Base-by-base conservation (phyloP, 2,329 filamentous ascomycete species). In the Acephala macrosclerotiorum region DNA sequence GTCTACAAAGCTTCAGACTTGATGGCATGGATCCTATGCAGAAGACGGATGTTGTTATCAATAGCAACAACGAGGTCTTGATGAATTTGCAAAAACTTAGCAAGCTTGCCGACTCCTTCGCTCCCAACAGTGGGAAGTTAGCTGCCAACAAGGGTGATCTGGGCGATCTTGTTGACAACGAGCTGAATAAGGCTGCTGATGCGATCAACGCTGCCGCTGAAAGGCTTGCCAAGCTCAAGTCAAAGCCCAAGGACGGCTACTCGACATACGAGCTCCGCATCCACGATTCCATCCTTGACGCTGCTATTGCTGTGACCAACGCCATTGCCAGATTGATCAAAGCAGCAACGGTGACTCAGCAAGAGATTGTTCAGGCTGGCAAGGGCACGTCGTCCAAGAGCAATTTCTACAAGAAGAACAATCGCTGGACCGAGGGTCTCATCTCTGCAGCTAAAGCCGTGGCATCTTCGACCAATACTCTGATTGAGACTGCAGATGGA, bases 391-490 rank as follows among this genome's bases (percentile, higher is more conserved):
- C 92, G 60, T 96, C 93, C 53, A 88, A 90, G 65, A 96, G 94
- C 1, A 94, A 94, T 26, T 99, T 99, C 80, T 99, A 99, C 89
- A 98, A 98, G 87, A 98, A 98, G 84, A 97, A 99, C 86, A 99
- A 98, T 81, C 89, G 96, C 60, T 99, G 96, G 96, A 99, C 96
- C 0, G 96, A 99, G 77, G 96, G 96, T 57, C 88, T 99, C 67
- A 97, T 99, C 77, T 97, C 93, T 42, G 96, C 96, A 0, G 95
- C 96, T 70, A 99, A 99, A 82, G 96, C 96, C 0, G 96, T 99
- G 20, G 96, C 96, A 2, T 87, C 87, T 1, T 96, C 94, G 18
- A 99, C 96, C 12, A 98, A 97, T 81, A 96, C 91, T 49, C 87
- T 99, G 72, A 99, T 99, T 75, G 96, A 99, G 84, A 99, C 96